phyloP scores from a whole-genome alignment of 2,329 filamentous ascomycete genomes.

The Coniochaeta hoffmannii region DNA sequence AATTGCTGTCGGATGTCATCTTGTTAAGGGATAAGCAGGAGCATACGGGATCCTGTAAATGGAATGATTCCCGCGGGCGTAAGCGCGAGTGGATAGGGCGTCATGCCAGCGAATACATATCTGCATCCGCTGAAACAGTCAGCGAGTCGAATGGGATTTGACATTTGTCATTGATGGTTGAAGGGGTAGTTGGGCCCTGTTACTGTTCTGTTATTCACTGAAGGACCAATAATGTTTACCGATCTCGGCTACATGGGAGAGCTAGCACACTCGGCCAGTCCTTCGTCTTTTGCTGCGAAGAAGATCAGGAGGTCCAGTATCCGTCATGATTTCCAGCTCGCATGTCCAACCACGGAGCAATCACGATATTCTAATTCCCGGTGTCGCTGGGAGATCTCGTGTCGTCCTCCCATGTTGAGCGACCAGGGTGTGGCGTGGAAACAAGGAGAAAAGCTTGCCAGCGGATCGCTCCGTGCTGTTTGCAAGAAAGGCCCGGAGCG shows the following conservation, averaged over 20 bases:
- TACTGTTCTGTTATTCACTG: neutral
- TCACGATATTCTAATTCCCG: neutral
- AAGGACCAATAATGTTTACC: neutral
- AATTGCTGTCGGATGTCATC: no score
- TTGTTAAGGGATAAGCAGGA: constrained; percentile 1
- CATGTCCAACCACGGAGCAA: neutral
- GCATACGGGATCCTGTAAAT: neutral
- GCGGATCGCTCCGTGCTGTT: neutral
- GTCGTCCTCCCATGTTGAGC: neutral
- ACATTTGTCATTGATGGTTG: neutral
- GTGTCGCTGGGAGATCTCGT: neutral
- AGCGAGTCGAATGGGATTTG: neutral
- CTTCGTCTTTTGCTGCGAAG: neutral
- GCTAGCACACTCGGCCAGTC: neutral
- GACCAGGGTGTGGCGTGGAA: neutral
- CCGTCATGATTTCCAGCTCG: neutral
- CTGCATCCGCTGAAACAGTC: neutral
- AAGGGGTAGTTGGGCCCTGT: neutral
- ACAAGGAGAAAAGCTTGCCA: neutral
- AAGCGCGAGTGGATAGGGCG: neutral
- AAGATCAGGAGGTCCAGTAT: neutral
- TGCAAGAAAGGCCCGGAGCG: no score
- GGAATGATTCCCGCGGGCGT: neutral
- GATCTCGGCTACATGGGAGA: neutral
- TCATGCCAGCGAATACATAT: neutral